Evolutionary conservation across 2,329 filamentous ascomycete genomes (phyloP).

Genomic region (Colletotrichum navitas): DNA sequence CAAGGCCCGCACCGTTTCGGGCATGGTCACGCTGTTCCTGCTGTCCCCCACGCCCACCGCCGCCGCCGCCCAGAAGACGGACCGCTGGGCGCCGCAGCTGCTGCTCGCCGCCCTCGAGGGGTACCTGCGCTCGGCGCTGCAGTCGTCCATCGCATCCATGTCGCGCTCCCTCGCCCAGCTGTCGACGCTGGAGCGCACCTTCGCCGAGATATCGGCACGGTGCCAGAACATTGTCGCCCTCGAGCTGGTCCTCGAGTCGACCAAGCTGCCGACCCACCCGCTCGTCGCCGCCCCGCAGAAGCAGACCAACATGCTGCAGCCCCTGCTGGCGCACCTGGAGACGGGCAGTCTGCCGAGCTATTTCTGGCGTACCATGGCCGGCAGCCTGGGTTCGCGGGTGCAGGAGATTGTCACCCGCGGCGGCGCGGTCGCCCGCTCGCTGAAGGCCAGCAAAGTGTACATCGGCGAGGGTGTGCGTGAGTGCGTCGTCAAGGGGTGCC

Average conservation of each 20-base stretch:
- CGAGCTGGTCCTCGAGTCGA: constrained; percentile 79
- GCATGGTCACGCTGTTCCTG: constrained; percentile 82
- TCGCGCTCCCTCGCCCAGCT: constrained; percentile 82
- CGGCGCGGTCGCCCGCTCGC: constrained; percentile 84
- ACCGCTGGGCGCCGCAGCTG: constrained; percentile 74
- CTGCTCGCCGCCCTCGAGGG: constrained; percentile 83
- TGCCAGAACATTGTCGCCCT: constrained; percentile 95
- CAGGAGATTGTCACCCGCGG: constrained; percentile 87
- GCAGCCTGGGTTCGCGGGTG: constrained; percentile 79
- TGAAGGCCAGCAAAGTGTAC: constrained; percentile 79
- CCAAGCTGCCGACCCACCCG: constrained; percentile 77
- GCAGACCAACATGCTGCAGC: constrained; percentile 72
- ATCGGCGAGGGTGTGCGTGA: constrained; percentile 84
- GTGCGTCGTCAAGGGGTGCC: constrained; percentile 83
- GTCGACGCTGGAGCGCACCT: constrained; percentile 83
- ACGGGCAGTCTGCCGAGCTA: constrained; percentile 89
- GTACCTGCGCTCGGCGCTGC: constrained; percentile 85
- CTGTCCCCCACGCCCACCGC: constrained; percentile 74
- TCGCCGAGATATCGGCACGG: constrained; percentile 83
- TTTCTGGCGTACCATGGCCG: constrained; percentile 92
- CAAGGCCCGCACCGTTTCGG: constrained; percentile 78
- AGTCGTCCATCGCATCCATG: constrained; percentile 81
- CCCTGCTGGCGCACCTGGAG: constrained; percentile 82
- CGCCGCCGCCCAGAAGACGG: constrained; percentile 59
- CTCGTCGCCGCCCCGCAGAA: constrained; percentile 61